Evolutionary conservation across 2,329 filamentous ascomycete species (phyloP).

Genomic region (Diaporthe ampelina): DNA sequence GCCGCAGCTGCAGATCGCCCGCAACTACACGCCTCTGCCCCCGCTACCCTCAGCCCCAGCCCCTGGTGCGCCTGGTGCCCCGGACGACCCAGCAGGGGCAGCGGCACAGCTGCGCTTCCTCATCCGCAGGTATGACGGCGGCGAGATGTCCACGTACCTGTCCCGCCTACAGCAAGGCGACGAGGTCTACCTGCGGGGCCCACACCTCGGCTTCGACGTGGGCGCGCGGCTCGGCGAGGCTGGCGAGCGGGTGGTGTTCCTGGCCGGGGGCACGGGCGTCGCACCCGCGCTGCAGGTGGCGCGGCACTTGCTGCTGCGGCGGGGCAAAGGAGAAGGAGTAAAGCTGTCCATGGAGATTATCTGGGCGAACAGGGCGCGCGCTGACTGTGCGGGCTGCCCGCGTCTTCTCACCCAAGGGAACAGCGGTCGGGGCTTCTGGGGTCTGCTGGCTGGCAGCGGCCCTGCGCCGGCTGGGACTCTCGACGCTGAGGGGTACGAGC

Average conservation of each 20-base stretch:
- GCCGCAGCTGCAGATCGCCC: conserved; percentile 90
- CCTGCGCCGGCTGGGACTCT: no score
- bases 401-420: background rate
- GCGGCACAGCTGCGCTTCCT: conserved; percentile 73
- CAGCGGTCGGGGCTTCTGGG: conserved; percentile 10
- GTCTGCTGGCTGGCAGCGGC: conserved; percentile 31
- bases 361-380: conserved; percentile 81
- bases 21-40: conserved; percentile 92
- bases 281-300: conserved; percentile 89
- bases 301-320: conserved; percentile 65
- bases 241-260: conserved; percentile 75
- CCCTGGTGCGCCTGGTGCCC: no score
- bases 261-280: conserved; percentile 94
- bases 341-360: conserved; percentile 76
- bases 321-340: conserved; percentile 36
- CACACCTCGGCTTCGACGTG: conserved; percentile 76
- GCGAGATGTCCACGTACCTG: conserved; percentile 90
- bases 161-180: conserved; percentile 73
- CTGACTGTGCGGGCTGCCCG: conserved; percentile 74
- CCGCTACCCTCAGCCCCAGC: conserved; percentile 51
- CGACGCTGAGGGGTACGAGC: background rate
- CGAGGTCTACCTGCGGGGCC: conserved; percentile 82
- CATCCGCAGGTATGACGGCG: conserved; percentile 81
- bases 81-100: conserved; percentile 51
- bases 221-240: conserved; percentile 49